Evolutionary conservation across 2,329 filamentous ascomycete species (phyloP).

Genomic region (Fusarium falciforme): DNA sequence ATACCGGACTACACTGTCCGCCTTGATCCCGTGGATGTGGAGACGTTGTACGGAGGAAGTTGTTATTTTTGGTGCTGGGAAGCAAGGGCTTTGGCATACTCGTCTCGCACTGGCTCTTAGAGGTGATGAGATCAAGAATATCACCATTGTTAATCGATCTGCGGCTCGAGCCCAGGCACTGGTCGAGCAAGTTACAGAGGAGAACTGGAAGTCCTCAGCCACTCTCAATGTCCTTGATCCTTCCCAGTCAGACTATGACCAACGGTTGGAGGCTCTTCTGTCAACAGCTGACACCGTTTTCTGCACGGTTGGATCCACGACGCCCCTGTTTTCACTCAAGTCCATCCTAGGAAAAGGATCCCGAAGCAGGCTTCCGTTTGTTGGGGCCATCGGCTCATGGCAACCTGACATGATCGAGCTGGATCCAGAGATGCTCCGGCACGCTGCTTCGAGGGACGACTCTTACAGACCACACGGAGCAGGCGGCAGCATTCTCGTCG

Average conservation of each 20-base stretch:
- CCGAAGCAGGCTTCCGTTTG: constrained; percentile 46
- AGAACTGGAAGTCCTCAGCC: constrained; percentile 34
- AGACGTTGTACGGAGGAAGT: constrained; percentile 57
- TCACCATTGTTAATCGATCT: constrained; percentile 49
- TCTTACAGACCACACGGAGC: not conserved
- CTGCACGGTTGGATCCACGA: constrained; percentile 35
- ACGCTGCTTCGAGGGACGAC: constrained; percentile 12
- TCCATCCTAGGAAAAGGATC: not conserved
- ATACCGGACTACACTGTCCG: constrained; percentile 73
- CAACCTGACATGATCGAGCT: constrained; percentile 74
- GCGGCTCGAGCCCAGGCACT: constrained; percentile 1
- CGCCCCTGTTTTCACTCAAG: constrained; percentile 18
- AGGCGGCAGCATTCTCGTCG: constrained; percentile 54
- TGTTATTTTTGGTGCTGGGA: constrained; percentile 76
- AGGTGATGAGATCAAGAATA: constrained; percentile 36
- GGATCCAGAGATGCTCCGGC: constrained; percentile 68
- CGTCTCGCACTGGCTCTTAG: constrained; percentile 70
- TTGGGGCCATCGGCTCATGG: constrained; percentile 65
- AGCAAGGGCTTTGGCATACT: constrained; percentile 79
- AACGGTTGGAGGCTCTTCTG: not conserved
- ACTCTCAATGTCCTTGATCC: constrained; percentile 13
- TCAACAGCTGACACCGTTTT: constrained; percentile 24
- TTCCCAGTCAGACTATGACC: constrained; percentile 10
- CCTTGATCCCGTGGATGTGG: constrained; percentile 69
- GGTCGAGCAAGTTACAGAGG: constrained; percentile 8